These are phyloP conservation scores for Pichia deserticola DNA, from an alignment of 805 yeast genomes.

Conservation along the genomic window DNA sequence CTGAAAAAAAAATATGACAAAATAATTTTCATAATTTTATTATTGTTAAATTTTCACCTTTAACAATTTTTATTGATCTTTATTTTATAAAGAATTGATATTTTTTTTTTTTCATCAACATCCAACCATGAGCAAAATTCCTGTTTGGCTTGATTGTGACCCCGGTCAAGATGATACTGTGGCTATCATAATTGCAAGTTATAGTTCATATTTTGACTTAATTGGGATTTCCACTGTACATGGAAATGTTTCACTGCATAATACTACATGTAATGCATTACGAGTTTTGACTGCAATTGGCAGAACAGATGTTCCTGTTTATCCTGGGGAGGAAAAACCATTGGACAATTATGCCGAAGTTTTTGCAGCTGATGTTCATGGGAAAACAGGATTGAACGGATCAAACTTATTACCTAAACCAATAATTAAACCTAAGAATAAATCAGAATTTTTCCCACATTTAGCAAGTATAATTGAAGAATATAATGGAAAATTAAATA, in stretches of 20 bases:
- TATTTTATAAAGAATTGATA: too few species aligned
- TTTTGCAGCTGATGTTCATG: constrained; percentile 62
- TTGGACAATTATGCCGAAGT: constrained; percentile 37
- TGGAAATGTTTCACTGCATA: constrained; percentile 58
- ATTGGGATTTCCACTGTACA: constrained; percentile 70
- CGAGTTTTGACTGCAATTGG: constrained; percentile 57
- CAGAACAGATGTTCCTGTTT: constrained; percentile 51
- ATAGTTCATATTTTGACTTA: constrained; percentile 50
- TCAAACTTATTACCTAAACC: constrained; percentile 51
- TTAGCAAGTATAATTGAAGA: constrained; percentile 18
- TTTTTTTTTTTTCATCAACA: too few species aligned
- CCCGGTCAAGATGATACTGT: constrained; percentile 88
- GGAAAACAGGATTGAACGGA: constrained; percentile 74
- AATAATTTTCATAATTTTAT: too few species aligned
- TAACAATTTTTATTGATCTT: too few species aligned
- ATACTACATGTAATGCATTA: constrained; percentile 64
- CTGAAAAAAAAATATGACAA: too few species aligned
- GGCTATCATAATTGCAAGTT: constrained; percentile 59
- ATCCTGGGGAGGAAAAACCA: constrained; percentile 57
- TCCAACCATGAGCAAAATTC: constrained; percentile 29
- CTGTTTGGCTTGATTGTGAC: constrained; percentile 87
- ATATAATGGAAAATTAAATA: constrained; percentile 42
- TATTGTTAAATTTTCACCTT: too few species aligned
- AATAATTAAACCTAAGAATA: constrained; percentile 14
- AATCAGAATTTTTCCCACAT: constrained; percentile 19